Conservation (phyloP, 139 green algal genomes). For the Auxenochlorella pyrenoidosa region DNA sequence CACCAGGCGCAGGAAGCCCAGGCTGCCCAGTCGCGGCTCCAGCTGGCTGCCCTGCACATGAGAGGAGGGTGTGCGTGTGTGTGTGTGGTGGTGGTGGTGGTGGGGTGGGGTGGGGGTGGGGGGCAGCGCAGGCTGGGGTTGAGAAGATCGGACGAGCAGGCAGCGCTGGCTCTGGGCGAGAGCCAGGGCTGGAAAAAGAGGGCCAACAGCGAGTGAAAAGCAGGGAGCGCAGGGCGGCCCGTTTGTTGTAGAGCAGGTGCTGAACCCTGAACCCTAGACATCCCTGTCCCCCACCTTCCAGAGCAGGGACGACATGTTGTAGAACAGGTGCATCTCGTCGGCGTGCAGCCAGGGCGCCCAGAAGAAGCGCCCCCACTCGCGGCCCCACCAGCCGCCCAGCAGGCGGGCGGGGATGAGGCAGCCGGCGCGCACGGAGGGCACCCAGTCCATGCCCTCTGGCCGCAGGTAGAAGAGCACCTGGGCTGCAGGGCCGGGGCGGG, state of each 20-base stretch:
- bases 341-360: slow-evolving; percentile 74
- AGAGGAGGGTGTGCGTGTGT: background rate
- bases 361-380: slow-evolving; percentile 66
- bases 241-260: no score
- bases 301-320: slow-evolving; percentile 82
- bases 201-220: no score
- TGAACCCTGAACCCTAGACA: no score
- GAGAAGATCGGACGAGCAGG: no score
- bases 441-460: slow-evolving; percentile 30
- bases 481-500: slow-evolving; percentile 36
- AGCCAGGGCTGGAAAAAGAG: no score
- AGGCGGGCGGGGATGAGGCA: background rate
- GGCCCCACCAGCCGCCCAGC: slow-evolving; percentile 38
- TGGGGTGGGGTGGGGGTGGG: no score
- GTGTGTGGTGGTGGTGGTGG: background rate
- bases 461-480: slow-evolving; percentile 46
- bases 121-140: no score
- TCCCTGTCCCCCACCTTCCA: slow-evolving; percentile 77
- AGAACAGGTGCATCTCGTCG: slow-evolving; percentile 76
- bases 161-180: no score
- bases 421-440: slow-evolving; percentile 34
- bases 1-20: slow-evolving; percentile 62
- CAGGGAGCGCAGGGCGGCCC: no score
- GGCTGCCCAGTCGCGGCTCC: slow-evolving; percentile 64
- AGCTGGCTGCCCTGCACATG: slow-evolving; percentile 69